Conservation (phyloP, 1,284 basidiomycete species). For the Schizophyllum commune region DNA sequence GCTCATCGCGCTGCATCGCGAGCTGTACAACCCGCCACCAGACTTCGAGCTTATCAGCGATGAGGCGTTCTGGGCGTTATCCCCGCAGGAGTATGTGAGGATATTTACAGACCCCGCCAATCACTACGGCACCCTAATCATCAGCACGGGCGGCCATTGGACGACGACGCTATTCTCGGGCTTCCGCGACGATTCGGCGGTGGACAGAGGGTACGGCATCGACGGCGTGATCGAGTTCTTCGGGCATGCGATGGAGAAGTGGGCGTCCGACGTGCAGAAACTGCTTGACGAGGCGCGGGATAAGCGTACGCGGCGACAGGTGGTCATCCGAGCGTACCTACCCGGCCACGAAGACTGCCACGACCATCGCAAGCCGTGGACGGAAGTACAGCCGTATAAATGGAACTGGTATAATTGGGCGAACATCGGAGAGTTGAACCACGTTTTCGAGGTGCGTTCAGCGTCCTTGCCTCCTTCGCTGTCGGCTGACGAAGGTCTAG, state of each 20-base stretch:
- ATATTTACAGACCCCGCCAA: conserved; percentile 39
- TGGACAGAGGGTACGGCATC: conserved; percentile 34
- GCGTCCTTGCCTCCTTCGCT: not conserved
- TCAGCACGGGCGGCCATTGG: conserved; percentile 63
- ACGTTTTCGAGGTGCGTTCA: conserved; percentile 41
- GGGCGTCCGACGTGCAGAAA: conserved; percentile 43
- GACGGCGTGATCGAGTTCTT: conserved; percentile 47
- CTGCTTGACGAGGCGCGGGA: conserved; percentile 21
- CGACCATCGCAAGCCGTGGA: conserved; percentile 33
- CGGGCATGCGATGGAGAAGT: conserved; percentile 40
- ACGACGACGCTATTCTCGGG: conserved; percentile 47
- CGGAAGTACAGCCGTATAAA: conserved; percentile 30
- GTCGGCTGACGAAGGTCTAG: conserved; percentile 19
- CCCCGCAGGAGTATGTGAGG: conserved; percentile 43
- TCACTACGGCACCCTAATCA: conserved; percentile 52
- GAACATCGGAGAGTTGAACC: conserved; percentile 47
- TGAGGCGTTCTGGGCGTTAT: conserved; percentile 44
- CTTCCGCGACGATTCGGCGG: conserved; percentile 30
- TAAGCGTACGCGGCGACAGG: conserved; percentile 29
- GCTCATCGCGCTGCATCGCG: conserved; percentile 37
- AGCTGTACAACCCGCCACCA: conserved; percentile 17
- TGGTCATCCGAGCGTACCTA: conserved; percentile 52
- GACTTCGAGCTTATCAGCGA: conserved; percentile 42
- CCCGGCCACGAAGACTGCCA: conserved; percentile 62
- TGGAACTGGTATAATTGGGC: conserved; percentile 58